Percentiles rank a stretch among this genome's conserved stretches.
phyloP scores from a whole-genome alignment of 2,329 filamentous ascomycete species.

The Talaromyces sp. region DNA sequence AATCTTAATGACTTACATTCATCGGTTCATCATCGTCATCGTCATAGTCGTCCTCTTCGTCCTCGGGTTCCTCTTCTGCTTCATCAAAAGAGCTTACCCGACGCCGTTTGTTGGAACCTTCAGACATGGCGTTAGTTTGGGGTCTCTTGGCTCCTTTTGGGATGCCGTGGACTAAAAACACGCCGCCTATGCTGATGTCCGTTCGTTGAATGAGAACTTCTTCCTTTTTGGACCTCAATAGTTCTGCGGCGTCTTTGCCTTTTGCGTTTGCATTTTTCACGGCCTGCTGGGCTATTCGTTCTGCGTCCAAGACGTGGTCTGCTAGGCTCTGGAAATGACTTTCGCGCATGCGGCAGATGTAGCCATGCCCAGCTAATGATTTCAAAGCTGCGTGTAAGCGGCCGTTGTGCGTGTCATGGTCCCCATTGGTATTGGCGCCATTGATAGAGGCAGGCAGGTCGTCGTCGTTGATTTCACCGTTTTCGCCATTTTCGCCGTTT shows the following conservation, averaged over 20 bases:
- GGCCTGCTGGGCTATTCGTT: conserved; percentile 25
- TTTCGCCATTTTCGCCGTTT: neutral
- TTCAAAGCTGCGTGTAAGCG: conserved; percentile 33
- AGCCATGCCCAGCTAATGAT: conserved; percentile 36
- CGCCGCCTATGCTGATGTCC: conserved; percentile 20
- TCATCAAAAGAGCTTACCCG: conserved; percentile 23
- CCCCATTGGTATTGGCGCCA: conserved; percentile 23
- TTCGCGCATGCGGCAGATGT: conserved; percentile 35
- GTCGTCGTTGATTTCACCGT: neutral
- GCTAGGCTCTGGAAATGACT: conserved; percentile 37
- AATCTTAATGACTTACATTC: conserved; percentile 27
- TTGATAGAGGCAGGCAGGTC: neutral
- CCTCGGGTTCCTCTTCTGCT: conserved; percentile 24
- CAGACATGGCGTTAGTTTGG: conserved; percentile 17
- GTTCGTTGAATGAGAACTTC: conserved; percentile 28
- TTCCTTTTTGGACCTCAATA: conserved; percentile 23
- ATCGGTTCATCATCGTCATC: conserved; percentile 29
- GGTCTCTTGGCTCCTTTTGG: conserved; percentile 30
- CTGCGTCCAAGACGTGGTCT: conserved; percentile 35
- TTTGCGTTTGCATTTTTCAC: conserved; percentile 27
- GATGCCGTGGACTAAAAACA: conserved; percentile 25
- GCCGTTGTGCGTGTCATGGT: conserved; percentile 16
- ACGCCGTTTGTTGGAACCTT: conserved; percentile 16
- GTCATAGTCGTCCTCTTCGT: conserved; percentile 34
- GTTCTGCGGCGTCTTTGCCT: conserved; percentile 33